phyloP scores from a whole-genome alignment of 371 early-diverging fungal genomes.

The Dichotomocladium elegans region DNA sequence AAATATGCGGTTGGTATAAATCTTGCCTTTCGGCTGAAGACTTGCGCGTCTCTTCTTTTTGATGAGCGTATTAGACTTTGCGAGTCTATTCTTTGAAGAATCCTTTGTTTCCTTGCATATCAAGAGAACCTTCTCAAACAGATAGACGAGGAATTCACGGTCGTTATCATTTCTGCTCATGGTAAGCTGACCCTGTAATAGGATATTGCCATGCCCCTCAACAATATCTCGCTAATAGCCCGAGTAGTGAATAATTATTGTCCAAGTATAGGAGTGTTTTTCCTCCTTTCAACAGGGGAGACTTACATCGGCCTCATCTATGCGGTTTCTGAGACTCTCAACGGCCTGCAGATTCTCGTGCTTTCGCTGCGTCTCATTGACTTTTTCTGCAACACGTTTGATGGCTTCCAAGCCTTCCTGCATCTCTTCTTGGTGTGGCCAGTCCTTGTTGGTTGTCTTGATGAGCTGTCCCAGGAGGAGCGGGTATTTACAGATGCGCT shows the following conservation, averaged over 20 bases:
- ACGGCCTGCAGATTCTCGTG: slow-evolving; percentile 81
- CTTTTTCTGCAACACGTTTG: slow-evolving; percentile 81
- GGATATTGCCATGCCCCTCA: slow-evolving; percentile 74
- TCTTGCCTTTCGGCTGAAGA: slow-evolving; percentile 77
- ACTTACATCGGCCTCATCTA: slow-evolving; percentile 46
- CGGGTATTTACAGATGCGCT: slow-evolving; percentile 96
- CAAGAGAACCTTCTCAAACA: slow-evolving; percentile 86
- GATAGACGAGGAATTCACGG: slow-evolving; percentile 72
- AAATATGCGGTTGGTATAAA: slow-evolving; percentile 40
- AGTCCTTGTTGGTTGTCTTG: slow-evolving; percentile 67
- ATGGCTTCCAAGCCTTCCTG: slow-evolving; percentile 74
- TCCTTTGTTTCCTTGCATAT: slow-evolving; percentile 79
- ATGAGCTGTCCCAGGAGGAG: slow-evolving; percentile 82
- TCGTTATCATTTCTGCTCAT: slow-evolving; percentile 76
- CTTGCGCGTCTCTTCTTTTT: slow-evolving; percentile 44
- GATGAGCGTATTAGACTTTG: slow-evolving; percentile 34
- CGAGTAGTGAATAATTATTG: background rate
- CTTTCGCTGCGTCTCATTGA: slow-evolving; percentile 89
- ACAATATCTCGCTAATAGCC: slow-evolving; percentile 12
- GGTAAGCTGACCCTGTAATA: slow-evolving; percentile 78
- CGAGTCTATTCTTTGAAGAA: slow-evolving; percentile 36
- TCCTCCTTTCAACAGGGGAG: background rate
- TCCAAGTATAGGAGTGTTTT: background rate
- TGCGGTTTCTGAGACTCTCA: slow-evolving; percentile 68
- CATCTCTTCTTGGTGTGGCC: slow-evolving; percentile 73